These are phyloP conservation scores for Mortierella sp. DNA, from an alignment of 371 early-diverging fungal species.

Conservation along the genomic window DNA sequence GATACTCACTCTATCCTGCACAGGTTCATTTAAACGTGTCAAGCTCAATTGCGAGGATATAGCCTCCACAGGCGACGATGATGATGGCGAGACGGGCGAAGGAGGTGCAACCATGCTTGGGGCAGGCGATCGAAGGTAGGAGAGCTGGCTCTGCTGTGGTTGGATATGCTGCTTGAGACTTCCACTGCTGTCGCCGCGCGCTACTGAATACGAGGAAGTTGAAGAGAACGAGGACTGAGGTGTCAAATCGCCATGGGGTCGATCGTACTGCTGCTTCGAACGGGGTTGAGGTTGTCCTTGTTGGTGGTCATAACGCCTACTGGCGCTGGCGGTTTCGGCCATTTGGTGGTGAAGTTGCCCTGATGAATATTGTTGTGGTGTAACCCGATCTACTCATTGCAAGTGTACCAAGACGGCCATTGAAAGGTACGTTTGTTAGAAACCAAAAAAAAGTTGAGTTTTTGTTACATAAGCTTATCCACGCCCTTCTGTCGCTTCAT, in stretches of 20 bases:
- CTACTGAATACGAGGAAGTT: constrained; percentile 22
- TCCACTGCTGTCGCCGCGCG: constrained; percentile 44
- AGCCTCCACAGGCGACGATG: constrained; percentile 26
- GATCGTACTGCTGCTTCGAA: constrained; percentile 12
- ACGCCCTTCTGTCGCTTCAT: too few relatives aligned
- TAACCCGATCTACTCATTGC: too few relatives aligned
- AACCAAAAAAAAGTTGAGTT: too few relatives aligned
- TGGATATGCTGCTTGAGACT: constrained; percentile 14
- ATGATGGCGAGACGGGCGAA: constrained; percentile 40
- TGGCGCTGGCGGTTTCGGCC: constrained; percentile 23
- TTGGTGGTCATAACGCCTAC: constrained; percentile 7
- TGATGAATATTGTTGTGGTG: too few relatives aligned
- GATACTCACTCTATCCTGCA: constrained; percentile 30
- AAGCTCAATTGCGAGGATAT: constrained; percentile 30
- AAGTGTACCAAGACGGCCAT: too few relatives aligned
- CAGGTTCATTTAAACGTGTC: constrained; percentile 37
- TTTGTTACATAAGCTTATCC: too few relatives aligned
- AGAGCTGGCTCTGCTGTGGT: constrained; percentile 33
- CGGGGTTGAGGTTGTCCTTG: constrained; percentile 18
- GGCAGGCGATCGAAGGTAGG: constrained; percentile 26
- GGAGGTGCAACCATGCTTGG: constrained; percentile 13
- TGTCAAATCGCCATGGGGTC: constrained; percentile 31
- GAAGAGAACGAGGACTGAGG: constrained; percentile 50
- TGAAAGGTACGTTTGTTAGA: background rate
- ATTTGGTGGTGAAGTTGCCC: background rate